Evolutionary conservation across 2,329 filamentous ascomycete species (phyloP).

Genomic region (Cytospora piceae): DNA sequence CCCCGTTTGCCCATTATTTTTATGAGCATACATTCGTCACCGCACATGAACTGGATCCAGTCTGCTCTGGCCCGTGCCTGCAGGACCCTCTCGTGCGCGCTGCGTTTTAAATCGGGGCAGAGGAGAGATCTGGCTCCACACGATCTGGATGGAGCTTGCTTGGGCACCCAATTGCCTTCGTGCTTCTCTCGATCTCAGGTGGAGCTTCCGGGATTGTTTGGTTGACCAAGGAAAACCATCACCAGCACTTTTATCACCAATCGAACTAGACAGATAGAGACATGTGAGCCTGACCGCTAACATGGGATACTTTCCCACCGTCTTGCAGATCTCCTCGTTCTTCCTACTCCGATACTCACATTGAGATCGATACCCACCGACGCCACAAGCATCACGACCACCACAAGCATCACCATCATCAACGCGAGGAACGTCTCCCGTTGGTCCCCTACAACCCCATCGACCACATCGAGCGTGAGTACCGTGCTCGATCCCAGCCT

Average conservation of each 20-base stretch:
- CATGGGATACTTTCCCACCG: background rate
- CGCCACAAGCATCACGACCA: conserved; percentile 41
- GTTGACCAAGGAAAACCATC: conserved; percentile 31
- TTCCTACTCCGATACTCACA: conserved; percentile 58
- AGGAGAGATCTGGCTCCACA: conserved; percentile 22
- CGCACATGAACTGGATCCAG: conserved; percentile 19
- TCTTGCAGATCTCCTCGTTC: conserved; percentile 21
- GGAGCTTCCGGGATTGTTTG: conserved; percentile 7
- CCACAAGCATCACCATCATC: conserved; percentile 40
- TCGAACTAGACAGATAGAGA: background rate
- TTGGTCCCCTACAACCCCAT: conserved; percentile 49
- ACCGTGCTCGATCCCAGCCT: conserved; percentile 64
- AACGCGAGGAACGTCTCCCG: conserved; percentile 6
- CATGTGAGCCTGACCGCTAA: conserved; percentile 17
- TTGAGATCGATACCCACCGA: conserved; percentile 62
- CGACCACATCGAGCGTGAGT: conserved; percentile 69
- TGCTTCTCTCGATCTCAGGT: conserved; percentile 11
- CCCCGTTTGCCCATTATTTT: conserved; percentile 8
- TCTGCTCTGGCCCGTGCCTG: conserved; percentile 11
- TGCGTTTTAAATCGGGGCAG: background rate
- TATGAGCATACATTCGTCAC: conserved; percentile 7
- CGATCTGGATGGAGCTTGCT: conserved; percentile 3
- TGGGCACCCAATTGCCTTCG: conserved; percentile 23
- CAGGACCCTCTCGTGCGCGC: conserved; percentile 3
- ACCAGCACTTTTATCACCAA: conserved; percentile 9